A percentile compares a stretch with the other conserved stretches of the same genome.
phyloP scores from a whole-genome alignment of 371 early-diverging fungal species.

The Apophysomyces ossiformis region DNA sequence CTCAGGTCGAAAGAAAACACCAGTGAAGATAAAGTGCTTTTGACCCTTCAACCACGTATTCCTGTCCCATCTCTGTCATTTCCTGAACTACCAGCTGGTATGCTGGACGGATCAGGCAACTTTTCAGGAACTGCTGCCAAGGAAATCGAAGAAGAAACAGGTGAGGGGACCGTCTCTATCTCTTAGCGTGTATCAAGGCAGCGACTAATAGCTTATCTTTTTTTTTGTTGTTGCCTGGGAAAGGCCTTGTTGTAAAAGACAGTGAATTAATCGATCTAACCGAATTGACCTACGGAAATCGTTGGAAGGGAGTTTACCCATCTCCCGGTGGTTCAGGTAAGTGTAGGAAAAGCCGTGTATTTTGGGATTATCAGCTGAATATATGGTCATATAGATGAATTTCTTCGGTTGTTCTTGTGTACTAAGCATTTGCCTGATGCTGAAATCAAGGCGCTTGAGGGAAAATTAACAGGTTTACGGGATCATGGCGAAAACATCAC shows the following conservation, averaged over 20 bases:
- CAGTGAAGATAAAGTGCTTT: slow-evolving; percentile 54
- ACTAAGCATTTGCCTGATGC: slow-evolving; percentile 57
- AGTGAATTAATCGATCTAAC: slow-evolving; percentile 74
- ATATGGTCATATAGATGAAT: slow-evolving; percentile 64
- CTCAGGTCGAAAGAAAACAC: slow-evolving; percentile 49
- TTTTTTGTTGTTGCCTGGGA: too few species aligned
- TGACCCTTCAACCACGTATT: slow-evolving; percentile 80
- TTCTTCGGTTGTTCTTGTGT: slow-evolving; percentile 71
- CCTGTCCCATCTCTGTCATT: slow-evolving; percentile 66
- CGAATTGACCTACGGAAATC: slow-evolving; percentile 52
- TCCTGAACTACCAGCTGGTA: slow-evolving; percentile 86
- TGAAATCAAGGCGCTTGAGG: slow-evolving; percentile 64
- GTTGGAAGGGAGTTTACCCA: slow-evolving; percentile 71
- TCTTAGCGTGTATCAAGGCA: neutral
- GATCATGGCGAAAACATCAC: slow-evolving; percentile 81
- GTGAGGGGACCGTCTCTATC: slow-evolving; percentile 15
- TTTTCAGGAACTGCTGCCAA: slow-evolving; percentile 75
- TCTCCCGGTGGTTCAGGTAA: slow-evolving; percentile 77
- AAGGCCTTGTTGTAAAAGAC: slow-evolving; percentile 64
- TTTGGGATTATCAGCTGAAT: too few species aligned
- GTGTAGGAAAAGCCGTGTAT: too few species aligned
- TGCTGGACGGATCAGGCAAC: slow-evolving; percentile 81
- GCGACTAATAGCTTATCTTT: neutral
- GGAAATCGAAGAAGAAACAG: slow-evolving; percentile 72
- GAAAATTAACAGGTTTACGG: slow-evolving; percentile 72